phyloP scores from a whole-genome alignment of 768 basidiomycete genomes.

The Suillus variegatus region DNA sequence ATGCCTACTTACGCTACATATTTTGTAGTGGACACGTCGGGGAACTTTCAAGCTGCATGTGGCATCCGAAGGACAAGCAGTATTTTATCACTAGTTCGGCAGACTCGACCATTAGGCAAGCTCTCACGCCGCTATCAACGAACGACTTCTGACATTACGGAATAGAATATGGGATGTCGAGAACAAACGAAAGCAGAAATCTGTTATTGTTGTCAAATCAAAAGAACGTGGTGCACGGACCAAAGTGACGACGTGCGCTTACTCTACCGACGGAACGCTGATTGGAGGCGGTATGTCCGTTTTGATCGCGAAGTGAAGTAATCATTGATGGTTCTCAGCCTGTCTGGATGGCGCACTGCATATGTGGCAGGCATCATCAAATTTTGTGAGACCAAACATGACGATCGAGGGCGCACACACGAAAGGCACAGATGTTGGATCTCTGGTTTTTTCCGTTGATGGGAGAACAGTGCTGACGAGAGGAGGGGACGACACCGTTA shows the following conservation, averaged over 20 bases:
- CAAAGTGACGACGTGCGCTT: slow-evolving; percentile 84
- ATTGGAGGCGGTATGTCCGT: slow-evolving; percentile 78
- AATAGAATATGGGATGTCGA: slow-evolving; percentile 92
- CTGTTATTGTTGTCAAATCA: slow-evolving; percentile 94
- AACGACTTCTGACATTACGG: slow-evolving; percentile 8
- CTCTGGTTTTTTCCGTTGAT: slow-evolving; percentile 87
- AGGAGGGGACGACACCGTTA: slow-evolving; percentile 94
- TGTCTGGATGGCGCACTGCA: slow-evolving; percentile 92
- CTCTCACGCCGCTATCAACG: slow-evolving; percentile 5
- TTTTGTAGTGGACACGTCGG: slow-evolving; percentile 84
- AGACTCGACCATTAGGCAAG: slow-evolving; percentile 91
- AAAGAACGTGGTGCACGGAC: slow-evolving; percentile 95
- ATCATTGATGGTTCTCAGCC: slow-evolving; percentile 44
- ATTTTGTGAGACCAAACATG: slow-evolving; percentile 90
- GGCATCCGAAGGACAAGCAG: slow-evolving; percentile 88
- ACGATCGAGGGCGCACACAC: slow-evolving; percentile 84
- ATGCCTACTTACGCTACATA: slow-evolving; percentile 11
- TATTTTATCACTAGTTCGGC: slow-evolving; percentile 92
- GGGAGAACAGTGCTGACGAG: slow-evolving; percentile 82
- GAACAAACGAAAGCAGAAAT: slow-evolving; percentile 91
- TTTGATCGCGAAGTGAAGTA: slow-evolving; percentile 3
- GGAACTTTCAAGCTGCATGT: slow-evolving; percentile 85
- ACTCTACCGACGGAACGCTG: slow-evolving; percentile 85
- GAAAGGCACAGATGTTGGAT: slow-evolving; percentile 86
- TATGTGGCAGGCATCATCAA: slow-evolving; percentile 90